A percentile compares a stretch with the other conserved stretches of the same genome.
phyloP scores from a whole-genome alignment of 108 stramenopile genomes.

The Phaeodactylum tricornutum region DNA sequence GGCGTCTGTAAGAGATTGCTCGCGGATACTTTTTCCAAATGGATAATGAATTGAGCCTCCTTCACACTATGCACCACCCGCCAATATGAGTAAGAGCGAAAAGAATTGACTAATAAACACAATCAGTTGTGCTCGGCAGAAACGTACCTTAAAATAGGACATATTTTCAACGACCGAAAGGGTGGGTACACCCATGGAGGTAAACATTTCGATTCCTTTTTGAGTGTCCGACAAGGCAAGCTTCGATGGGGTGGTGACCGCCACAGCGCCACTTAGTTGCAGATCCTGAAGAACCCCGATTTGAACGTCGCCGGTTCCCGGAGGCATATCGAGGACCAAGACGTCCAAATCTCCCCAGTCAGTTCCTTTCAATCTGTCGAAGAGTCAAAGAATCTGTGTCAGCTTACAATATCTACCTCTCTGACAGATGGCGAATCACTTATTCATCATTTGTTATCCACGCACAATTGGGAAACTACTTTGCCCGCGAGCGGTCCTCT shows the following conservation, averaged over 20 bases:
- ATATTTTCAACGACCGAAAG: slow-evolving; percentile 98
- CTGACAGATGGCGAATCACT: neutral
- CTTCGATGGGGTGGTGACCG: slow-evolving; percentile 96
- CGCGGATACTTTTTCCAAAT: slow-evolving; percentile 48
- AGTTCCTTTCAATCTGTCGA: slow-evolving; percentile 65
- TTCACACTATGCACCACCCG: slow-evolving; percentile 36
- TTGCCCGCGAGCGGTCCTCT: slow-evolving; percentile 87
- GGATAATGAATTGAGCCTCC: slow-evolving; percentile 76
- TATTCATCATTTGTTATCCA: too few relatives aligned
- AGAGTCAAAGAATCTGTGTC: slow-evolving; percentile 1
- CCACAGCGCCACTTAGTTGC: slow-evolving; percentile 91
- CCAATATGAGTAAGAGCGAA: neutral
- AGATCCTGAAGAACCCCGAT: slow-evolving; percentile 92
- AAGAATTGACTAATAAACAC: neutral
- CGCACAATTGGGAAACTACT: slow-evolving; percentile 85
- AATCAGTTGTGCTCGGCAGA: neutral
- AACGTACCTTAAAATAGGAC: slow-evolving; percentile 79
- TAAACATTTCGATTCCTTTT: slow-evolving; percentile 97
- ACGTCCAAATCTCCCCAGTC: slow-evolving; percentile 99
- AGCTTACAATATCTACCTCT: neutral
- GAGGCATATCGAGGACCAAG: slow-evolving; percentile 95
- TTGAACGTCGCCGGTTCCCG: slow-evolving; percentile 98
- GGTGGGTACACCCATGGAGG: slow-evolving; percentile 84
- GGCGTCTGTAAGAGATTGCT: neutral
- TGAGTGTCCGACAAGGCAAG: slow-evolving; percentile 89